phyloP scores from a whole-genome alignment of 2,329 filamentous ascomycete species.

The Mollisia scopiformis region DNA sequence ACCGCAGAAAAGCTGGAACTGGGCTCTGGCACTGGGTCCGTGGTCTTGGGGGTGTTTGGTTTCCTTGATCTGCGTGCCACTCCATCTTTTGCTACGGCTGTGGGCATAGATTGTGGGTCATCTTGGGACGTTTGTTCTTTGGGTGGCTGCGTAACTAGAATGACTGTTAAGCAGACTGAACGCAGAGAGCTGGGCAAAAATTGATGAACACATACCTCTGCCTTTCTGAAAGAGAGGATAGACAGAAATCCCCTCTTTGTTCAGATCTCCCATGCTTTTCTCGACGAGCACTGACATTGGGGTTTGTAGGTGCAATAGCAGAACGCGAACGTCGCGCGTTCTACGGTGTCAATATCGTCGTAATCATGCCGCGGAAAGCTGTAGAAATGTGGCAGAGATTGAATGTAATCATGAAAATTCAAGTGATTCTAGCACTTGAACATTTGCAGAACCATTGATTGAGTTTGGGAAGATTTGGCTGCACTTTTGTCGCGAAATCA shows the following conservation, averaged over 20 bases:
- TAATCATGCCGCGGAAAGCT: slow-evolving; percentile 9
- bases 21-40: background rate
- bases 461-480: background rate
- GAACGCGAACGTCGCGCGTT: slow-evolving; percentile 34
- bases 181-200: background rate
- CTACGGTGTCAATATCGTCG: slow-evolving; percentile 8
- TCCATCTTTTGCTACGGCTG: background rate
- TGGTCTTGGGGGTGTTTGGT: background rate
- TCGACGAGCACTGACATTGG: slow-evolving; percentile 35
- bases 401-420: background rate
- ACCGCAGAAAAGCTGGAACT: background rate
- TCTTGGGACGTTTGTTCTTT: background rate
- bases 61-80: background rate
- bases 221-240: slow-evolving; percentile 37
- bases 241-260: slow-evolving; percentile 31
- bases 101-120: background rate
- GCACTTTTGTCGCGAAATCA: background rate
- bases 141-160: background rate
- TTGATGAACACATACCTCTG: slow-evolving; percentile 27
- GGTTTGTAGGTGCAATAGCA: background rate
- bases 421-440: background rate
- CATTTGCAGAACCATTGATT: background rate
- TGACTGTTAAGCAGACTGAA: background rate
- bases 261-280: slow-evolving; percentile 33
- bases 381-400: background rate